A percentile compares a stretch with the other conserved stretches of the same genome.
phyloP scores from a whole-genome alignment of 495 filamentous ascomycete genomes.

The Podospora appendiculata region DNA sequence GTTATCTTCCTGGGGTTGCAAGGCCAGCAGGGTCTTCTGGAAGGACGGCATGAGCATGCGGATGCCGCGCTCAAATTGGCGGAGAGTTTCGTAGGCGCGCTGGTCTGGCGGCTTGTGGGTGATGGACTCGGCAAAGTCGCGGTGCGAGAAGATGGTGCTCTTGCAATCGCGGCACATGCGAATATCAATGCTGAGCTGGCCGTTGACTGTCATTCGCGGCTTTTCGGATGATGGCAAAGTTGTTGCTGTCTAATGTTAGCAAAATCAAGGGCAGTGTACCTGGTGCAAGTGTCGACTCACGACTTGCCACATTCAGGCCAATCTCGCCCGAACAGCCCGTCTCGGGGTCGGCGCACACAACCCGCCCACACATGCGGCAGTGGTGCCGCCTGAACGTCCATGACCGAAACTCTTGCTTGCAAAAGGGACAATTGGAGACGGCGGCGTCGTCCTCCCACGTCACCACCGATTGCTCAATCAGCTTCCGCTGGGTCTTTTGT shows the following conservation, averaged over 20 bases:
- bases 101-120: constrained; percentile 64
- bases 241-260: constrained; percentile 3
- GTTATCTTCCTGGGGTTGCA: constrained; percentile 30
- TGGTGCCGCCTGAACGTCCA: constrained; percentile 91
- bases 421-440: constrained; percentile 81
- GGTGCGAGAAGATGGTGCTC: constrained; percentile 71
- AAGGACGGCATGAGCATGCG: constrained; percentile 77
- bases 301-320: constrained; percentile 60
- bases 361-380: constrained; percentile 84
- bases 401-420: constrained; percentile 84
- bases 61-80: constrained; percentile 87
- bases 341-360: constrained; percentile 79
- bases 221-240: constrained; percentile 54
- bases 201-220: constrained; percentile 21
- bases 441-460: constrained; percentile 88
- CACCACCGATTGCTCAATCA: constrained; percentile 83
- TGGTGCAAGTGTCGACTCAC: constrained; percentile 39
- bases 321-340: constrained; percentile 84
- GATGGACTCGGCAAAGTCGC: constrained; percentile 70
- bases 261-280: not conserved
- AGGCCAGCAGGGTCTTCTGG: constrained; percentile 62
- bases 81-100: constrained; percentile 76
- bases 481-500: constrained; percentile 58
- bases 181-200: constrained; percentile 64
- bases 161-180: constrained; percentile 90